A percentile compares a stretch with the other conserved stretches of the same genome.
Conservation (phyloP, 305 asterid species). For the Salvia sclarea region DNA sequence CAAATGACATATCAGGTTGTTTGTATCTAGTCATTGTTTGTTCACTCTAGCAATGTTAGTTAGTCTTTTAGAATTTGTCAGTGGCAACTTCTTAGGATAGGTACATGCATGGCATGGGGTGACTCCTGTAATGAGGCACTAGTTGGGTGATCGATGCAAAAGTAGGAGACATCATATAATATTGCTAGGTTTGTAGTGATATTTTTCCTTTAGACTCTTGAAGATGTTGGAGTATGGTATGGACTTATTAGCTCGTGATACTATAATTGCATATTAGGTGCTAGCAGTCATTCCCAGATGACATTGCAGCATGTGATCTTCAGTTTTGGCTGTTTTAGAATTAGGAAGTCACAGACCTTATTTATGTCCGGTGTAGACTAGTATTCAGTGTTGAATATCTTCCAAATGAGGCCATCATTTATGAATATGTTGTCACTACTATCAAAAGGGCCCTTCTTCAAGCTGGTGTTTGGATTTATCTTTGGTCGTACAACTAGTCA, state of each 20-base stretch:
- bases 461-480: neutral
- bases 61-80: neutral
- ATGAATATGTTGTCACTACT: neutral
- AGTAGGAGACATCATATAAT: neutral
- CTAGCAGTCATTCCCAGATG: neutral
- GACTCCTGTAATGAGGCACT: conserved; percentile 6
- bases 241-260: neutral
- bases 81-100: neutral
- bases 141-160: conserved; percentile 15
- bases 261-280: conserved; percentile 9
- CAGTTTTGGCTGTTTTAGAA: conserved; percentile 4
- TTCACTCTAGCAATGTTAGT: conserved; percentile 3
- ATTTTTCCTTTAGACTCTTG: neutral
- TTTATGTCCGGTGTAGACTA: neutral
- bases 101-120: neutral
- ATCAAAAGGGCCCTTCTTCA: neutral
- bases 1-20: neutral
- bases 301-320: conserved; percentile 2
- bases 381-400: no score
- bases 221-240: conserved; percentile 3
- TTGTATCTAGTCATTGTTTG: conserved; percentile 10
- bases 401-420: neutral
- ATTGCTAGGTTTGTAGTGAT: conserved; percentile 8
- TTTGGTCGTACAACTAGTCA: neutral
- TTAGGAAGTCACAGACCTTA: neutral